phyloP scores from a whole-genome alignment of 164 flowering plant species.

The Buxus sempervirens region DNA sequence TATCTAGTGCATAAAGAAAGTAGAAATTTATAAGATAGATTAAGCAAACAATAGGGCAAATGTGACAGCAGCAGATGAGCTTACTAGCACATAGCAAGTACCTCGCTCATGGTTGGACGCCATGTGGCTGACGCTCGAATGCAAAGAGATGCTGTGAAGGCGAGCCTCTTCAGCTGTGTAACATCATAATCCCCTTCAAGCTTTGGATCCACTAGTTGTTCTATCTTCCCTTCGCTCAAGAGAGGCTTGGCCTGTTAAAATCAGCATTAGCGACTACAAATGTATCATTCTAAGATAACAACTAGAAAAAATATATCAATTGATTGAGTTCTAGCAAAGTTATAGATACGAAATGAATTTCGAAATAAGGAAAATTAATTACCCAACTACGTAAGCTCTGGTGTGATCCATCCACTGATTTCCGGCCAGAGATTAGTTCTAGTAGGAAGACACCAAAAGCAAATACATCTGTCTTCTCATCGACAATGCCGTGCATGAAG shows the following conservation, averaged over 20 bases:
- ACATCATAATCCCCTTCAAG: constrained; percentile 56
- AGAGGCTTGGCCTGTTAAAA: constrained; percentile 64
- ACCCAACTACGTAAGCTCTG: constrained; percentile 91
- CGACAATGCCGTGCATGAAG: constrained; percentile 93
- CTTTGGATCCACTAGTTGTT: constrained; percentile 62
- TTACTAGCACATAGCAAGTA: constrained; percentile 17
- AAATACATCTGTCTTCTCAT: constrained; percentile 95
- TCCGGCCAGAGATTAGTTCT: constrained; percentile 80
- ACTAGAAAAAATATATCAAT: too few species aligned
- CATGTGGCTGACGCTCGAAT: constrained; percentile 69
- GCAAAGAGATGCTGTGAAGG: constrained; percentile 81
- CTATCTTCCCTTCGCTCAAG: constrained; percentile 48
- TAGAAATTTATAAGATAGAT: background rate
- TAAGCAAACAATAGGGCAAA: background rate
- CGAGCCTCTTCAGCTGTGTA: constrained; percentile 48
- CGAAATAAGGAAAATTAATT: too few species aligned
- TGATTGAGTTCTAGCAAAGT: too few species aligned
- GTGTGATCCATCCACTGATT: constrained; percentile 77
- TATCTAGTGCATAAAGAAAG: background rate
- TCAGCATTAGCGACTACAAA: background rate
- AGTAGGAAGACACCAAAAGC: constrained; percentile 86
- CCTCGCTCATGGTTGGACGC: constrained; percentile 93
- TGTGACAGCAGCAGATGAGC: background rate
- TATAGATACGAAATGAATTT: too few species aligned
- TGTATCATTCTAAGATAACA: background rate